Evolutionary conservation across 2,329 filamentous ascomycete genomes (phyloP), one percentile per base, ranked within the genome.

Genomic region (Fusarium phyllophilum): DNA sequence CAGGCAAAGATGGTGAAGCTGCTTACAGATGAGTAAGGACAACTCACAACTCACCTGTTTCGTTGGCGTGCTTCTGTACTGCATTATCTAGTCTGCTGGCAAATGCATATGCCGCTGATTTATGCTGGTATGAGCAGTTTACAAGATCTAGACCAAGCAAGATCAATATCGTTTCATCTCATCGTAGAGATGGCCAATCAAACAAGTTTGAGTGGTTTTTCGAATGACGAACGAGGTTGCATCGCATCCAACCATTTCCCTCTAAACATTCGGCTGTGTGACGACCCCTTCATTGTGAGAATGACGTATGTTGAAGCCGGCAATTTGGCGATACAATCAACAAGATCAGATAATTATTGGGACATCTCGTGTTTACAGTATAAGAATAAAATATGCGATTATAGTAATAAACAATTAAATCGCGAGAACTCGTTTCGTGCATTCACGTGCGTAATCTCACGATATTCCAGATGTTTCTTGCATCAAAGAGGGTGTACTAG

Each of bases 241-340:
- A 70, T 69, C 31, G 65, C 52, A 61, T 49, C 46, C 46, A 31
- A 52, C 41, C 20, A 62, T 57, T 51, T 31, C 39, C 45, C 24
- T 65, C 39, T 22, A 49, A 36, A 26, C 34, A 42, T 42, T 58
- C 39, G 52, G 58, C 49, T 59, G 58, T 62, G 54, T 68, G 48
- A 68, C 52, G 42, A 38, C 58, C 52, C 18, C 44, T 42, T 49
- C 20, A 24, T 14, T 22, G 14, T 26, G 36, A 36, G 56, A 54
- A 75, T 74, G 72, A 75, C 72, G 72, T 74, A 68, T 20, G 24
- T 49, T 39, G 48, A 75, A 48, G 52, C 68, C 56, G 34, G 29
- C 64, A 68, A 42, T 10, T 18, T 22, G 12, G 48, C 18, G 12
- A 29, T 36, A 6, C 54, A 5, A 26, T 15, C 4, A 20, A 31